Evolutionary conservation across 202 grass and related monocot species (phyloP).

Genomic region (Cymbopogon flexuosus): DNA sequence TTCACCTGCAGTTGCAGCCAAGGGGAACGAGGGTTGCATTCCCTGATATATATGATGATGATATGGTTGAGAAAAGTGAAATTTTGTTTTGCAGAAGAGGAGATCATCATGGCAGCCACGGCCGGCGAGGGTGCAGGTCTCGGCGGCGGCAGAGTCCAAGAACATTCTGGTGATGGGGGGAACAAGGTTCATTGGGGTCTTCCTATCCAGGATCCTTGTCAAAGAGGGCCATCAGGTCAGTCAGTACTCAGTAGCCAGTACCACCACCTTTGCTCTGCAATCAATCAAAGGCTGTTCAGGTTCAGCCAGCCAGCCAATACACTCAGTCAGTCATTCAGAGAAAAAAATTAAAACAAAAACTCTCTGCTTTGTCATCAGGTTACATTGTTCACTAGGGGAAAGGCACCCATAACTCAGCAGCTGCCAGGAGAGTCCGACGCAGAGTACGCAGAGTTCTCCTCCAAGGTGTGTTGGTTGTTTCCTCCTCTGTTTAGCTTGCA

Average conservation of each 20-base stretch:
- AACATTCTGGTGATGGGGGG: slow-evolving; percentile 96
- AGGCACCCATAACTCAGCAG: slow-evolving; percentile 84
- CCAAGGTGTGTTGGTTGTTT: slow-evolving; percentile 43
- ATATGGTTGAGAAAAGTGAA: too few relatives aligned
- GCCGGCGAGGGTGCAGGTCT: slow-evolving; percentile 47
- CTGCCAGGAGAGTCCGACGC: slow-evolving; percentile 84
- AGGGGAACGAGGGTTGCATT: too few relatives aligned
- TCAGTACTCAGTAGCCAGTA: not conserved
- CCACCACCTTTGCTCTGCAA: not conserved
- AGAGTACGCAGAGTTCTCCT: slow-evolving; percentile 70
- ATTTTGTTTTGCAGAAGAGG: slow-evolving; percentile 43
- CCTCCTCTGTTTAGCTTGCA: not conserved
- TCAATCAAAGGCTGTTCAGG: too few relatives aligned
- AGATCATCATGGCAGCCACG: slow-evolving; percentile 37
- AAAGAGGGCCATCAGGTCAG: slow-evolving; percentile 86
- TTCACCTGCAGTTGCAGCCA: not conserved
- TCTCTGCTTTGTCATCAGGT: slow-evolving; percentile 41
- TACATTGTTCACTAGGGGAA: slow-evolving; percentile 94
- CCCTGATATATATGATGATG: too few relatives aligned
- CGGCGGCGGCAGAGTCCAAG: slow-evolving; percentile 55
- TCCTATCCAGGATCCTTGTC: slow-evolving; percentile 81
- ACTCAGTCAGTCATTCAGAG: not conserved
- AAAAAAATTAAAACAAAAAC: not conserved
- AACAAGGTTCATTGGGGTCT: slow-evolving; percentile 90
- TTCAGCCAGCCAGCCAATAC: not conserved